Evolutionary conservation across 257 asterid species (phyloP).

Genomic region (Solanum raphanifolium): DNA sequence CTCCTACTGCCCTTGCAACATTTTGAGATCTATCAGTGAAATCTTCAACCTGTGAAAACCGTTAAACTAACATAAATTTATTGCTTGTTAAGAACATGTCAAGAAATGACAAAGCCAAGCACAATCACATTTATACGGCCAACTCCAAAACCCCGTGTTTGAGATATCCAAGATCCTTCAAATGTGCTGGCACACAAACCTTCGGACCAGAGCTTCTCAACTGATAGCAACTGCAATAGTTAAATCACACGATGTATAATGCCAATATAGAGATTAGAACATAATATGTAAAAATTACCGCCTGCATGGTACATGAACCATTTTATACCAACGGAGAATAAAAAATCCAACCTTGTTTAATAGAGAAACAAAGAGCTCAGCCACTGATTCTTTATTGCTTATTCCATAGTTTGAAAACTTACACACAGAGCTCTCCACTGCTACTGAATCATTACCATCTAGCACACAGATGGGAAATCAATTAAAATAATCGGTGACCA

Average conservation of each 20-base stretch:
- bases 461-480: slow-evolving; percentile 10
- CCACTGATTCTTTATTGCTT: slow-evolving; percentile 56
- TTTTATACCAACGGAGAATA: neutral
- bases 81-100: neutral
- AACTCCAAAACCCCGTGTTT: slow-evolving; percentile 69
- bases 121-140: slow-evolving; percentile 54
- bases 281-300: neutral
- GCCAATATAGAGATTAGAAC: neutral
- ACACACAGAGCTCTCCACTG: slow-evolving; percentile 37
- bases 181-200: slow-evolving; percentile 79
- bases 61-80: slow-evolving; percentile 1
- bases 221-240: slow-evolving; percentile 59
- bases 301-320: neutral
- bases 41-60: slow-evolving; percentile 70
- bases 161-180: slow-evolving; percentile 66
- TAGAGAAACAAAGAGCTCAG: slow-evolving; percentile 75
- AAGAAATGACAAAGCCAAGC: neutral
- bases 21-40: slow-evolving; percentile 69
- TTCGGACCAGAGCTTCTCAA: slow-evolving; percentile 75
- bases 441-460: slow-evolving; percentile 75
- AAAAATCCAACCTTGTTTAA: slow-evolving; percentile 51
- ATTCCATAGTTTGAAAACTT: slow-evolving; percentile 56
- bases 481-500: neutral
- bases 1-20: slow-evolving; percentile 87
- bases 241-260: neutral